phyloP scores from a whole-genome alignment of 352 stramenopile genomes.

The Phytopythium litorale region DNA sequence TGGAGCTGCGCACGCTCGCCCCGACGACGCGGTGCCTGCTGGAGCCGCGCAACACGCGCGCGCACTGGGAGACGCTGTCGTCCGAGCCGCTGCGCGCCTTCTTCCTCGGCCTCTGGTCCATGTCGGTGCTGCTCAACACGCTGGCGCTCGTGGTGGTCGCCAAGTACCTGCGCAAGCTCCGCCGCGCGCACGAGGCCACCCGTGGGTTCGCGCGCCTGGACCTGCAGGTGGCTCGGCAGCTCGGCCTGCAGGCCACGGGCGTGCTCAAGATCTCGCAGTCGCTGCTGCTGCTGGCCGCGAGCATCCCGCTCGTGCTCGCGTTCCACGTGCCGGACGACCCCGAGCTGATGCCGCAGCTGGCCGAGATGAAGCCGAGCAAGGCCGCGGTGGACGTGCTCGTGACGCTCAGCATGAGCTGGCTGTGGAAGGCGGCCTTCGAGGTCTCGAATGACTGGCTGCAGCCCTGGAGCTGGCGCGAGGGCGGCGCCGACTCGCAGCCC shows the following conservation, averaged over 20 bases:
- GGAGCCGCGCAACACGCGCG: conserved; percentile 19
- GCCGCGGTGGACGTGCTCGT: conserved; percentile 26
- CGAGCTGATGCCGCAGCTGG: conserved; percentile 20
- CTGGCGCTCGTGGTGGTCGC: conserved; percentile 34
- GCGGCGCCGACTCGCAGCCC: conserved; percentile 7
- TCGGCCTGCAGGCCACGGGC: conserved; percentile 37
- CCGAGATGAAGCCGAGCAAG: conserved; percentile 16
- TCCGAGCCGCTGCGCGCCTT: conserved; percentile 36
- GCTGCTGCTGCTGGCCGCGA: conserved; percentile 30
- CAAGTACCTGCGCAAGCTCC: conserved; percentile 42
- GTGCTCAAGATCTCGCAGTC: conserved; percentile 41
- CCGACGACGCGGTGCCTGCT: conserved; percentile 28
- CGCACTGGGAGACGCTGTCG: conserved; percentile 6
- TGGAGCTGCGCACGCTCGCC: conserved; percentile 29
- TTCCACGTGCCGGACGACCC: conserved; percentile 29
- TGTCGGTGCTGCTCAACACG: conserved; percentile 44
- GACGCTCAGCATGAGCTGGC: conserved; percentile 48
- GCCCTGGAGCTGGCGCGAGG: conserved; percentile 6
- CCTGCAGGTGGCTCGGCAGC: conserved; percentile 31
- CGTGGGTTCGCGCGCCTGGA: conserved; percentile 28
- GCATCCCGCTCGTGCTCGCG: conserved; percentile 22
- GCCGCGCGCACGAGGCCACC: conserved; percentile 26
- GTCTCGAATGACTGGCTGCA: conserved; percentile 31
- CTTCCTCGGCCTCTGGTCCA: conserved; percentile 35
- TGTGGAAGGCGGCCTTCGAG: conserved; percentile 44